phyloP scores from a whole-genome alignment of 2,329 filamentous ascomycete species.

The Aspergillus calidoustus region DNA sequence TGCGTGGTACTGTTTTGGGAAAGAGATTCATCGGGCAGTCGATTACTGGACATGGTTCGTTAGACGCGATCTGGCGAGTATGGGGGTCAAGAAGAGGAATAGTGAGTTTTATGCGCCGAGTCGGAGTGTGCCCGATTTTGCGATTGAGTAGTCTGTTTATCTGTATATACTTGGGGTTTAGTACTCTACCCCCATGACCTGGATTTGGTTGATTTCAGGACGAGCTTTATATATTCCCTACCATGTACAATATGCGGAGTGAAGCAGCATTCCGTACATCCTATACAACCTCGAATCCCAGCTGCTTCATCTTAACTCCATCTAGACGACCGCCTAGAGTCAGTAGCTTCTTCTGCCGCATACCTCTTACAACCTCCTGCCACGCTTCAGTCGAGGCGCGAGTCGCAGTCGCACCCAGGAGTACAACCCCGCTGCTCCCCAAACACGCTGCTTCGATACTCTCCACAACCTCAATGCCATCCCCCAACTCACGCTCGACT shows the following conservation, averaged over 20 bases:
- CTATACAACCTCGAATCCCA: conserved; percentile 22
- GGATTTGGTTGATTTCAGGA: too few species aligned
- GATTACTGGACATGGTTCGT: background rate
- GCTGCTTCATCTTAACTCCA: conserved; percentile 20
- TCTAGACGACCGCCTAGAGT: conserved; percentile 17
- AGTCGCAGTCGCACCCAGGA: conserved; percentile 13
- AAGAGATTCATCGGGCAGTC: background rate
- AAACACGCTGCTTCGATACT: conserved; percentile 17
- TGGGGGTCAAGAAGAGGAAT: background rate
- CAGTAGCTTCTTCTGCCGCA: conserved; percentile 18
- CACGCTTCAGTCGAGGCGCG: conserved; percentile 11
- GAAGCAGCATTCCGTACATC: too few species aligned
- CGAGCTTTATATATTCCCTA: too few species aligned
- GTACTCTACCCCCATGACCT: too few species aligned
- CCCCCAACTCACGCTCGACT: conserved; percentile 3
- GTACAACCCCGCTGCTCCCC: conserved; percentile 20
- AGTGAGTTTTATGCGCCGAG: background rate
- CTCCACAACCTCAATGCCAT: conserved; percentile 12
- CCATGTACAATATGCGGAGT: too few species aligned
- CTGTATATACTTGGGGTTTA: too few species aligned
- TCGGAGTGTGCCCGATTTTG: too few species aligned
- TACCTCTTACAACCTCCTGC: conserved; percentile 16
- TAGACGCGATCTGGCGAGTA: background rate
- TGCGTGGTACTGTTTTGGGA: background rate
- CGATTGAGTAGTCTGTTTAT: too few species aligned